These are phyloP conservation scores for Astraeus odoratus DNA, from an alignment of 768 basidiomycete genomes.

Conservation along the genomic window DNA sequence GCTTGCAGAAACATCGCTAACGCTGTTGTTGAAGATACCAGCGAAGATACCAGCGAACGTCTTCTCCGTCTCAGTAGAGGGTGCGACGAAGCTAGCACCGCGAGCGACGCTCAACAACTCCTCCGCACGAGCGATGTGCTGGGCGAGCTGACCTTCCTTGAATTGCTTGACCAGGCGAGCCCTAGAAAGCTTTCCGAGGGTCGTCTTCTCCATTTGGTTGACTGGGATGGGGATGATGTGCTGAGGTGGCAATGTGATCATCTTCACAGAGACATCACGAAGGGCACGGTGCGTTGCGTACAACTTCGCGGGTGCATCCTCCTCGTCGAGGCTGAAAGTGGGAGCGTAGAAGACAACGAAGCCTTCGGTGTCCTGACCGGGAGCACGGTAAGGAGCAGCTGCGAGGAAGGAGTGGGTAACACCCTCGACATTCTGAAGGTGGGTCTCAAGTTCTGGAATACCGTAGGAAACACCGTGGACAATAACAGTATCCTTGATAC, in stretches of 20 bases:
- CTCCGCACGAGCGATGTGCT: slow-evolving; percentile 19
- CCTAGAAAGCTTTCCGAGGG: slow-evolving; percentile 36
- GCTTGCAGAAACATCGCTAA: slow-evolving; percentile 16
- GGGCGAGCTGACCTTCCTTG: slow-evolving; percentile 25
- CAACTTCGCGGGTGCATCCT: slow-evolving; percentile 14
- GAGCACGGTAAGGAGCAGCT: slow-evolving; percentile 33
- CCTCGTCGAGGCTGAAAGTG: slow-evolving; percentile 12
- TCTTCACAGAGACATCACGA: slow-evolving; percentile 21
- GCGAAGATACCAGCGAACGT: slow-evolving; percentile 20
- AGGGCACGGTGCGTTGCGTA: slow-evolving; percentile 23
- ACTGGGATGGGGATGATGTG: slow-evolving; percentile 33
- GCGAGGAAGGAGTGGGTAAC: slow-evolving; percentile 29
- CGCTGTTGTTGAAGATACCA: slow-evolving; percentile 20
- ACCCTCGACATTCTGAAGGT: slow-evolving; percentile 33
- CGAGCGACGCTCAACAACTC: slow-evolving; percentile 13
- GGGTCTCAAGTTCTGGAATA: slow-evolving; percentile 31
- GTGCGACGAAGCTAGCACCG: slow-evolving; percentile 14
- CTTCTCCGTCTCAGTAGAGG: slow-evolving; percentile 17
- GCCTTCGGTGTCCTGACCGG: slow-evolving; percentile 34
- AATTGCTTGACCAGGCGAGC: slow-evolving; percentile 27
- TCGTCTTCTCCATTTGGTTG: slow-evolving; percentile 33
- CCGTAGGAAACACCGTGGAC: slow-evolving; percentile 39
- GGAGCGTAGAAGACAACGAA: slow-evolving; percentile 37
- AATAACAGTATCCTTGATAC: slow-evolving; percentile 39
- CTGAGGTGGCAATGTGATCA: slow-evolving; percentile 29